These are phyloP conservation scores for Maudiozyma bulderi DNA, from an alignment of 805 yeast genomes.

Conservation along the genomic window DNA sequence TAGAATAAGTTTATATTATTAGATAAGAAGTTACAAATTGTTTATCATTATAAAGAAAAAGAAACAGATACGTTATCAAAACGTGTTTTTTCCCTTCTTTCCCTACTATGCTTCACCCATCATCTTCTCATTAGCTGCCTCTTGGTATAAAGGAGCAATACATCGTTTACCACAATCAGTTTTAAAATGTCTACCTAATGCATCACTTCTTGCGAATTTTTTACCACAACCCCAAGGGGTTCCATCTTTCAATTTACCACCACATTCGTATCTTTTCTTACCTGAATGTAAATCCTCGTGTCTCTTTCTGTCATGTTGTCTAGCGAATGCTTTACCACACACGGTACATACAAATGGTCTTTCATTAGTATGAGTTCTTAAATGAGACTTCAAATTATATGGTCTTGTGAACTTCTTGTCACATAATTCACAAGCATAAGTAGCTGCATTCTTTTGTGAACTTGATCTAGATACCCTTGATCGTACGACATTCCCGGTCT, in stretches of 20 bases:
- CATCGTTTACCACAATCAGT: slow-evolving; percentile 72
- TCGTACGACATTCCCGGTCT: not conserved
- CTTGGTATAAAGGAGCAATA: slow-evolving; percentile 57
- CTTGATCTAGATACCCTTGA: not conserved
- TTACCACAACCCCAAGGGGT: slow-evolving; percentile 72
- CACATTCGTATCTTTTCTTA: slow-evolving; percentile 63
- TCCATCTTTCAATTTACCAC: slow-evolving; percentile 52
- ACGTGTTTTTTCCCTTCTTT: not conserved
- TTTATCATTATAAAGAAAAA: not conserved
- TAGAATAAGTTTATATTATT: not conserved
- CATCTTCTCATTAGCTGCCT: slow-evolving; percentile 31
- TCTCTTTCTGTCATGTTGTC: slow-evolving; percentile 68
- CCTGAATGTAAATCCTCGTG: slow-evolving; percentile 73
- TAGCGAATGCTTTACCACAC: slow-evolving; percentile 75
- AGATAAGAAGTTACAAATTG: not conserved
- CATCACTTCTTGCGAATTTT: slow-evolving; percentile 72
- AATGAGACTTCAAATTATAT: slow-evolving; percentile 83
- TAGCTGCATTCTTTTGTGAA: slow-evolving; percentile 19
- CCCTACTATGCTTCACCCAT: not conserved
- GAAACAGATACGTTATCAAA: not conserved
- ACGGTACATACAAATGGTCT: slow-evolving; percentile 63
- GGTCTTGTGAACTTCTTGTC: slow-evolving; percentile 85
- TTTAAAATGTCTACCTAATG: slow-evolving; percentile 66
- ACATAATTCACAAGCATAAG: slow-evolving; percentile 65
- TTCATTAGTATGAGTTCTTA: slow-evolving; percentile 83